These are phyloP conservation scores for Neurospora sp. DNA, from an alignment of 495 filamentous ascomycete genomes.

Conservation along the genomic window DNA sequence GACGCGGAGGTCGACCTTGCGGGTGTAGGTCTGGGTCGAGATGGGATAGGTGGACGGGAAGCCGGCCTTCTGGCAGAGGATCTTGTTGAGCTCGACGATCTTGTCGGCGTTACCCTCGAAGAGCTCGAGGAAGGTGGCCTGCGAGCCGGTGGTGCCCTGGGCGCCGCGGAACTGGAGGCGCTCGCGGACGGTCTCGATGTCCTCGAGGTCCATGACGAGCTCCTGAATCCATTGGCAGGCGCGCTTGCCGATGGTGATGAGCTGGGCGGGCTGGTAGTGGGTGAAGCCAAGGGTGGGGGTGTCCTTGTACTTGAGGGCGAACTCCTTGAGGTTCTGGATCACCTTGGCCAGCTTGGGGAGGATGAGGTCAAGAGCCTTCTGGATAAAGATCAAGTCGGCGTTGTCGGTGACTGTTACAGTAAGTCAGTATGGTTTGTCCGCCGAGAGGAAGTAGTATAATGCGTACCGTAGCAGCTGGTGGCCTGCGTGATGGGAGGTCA, in stretches of 20 bases:
- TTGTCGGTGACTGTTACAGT: slow-evolving; percentile 57
- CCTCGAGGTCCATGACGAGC: slow-evolving; percentile 74
- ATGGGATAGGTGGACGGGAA: slow-evolving; percentile 66
- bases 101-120: slow-evolving; percentile 75
- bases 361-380: slow-evolving; percentile 63
- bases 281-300: slow-evolving; percentile 64
- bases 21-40: slow-evolving; percentile 64
- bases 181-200: slow-evolving; percentile 63
- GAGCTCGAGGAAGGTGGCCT: slow-evolving; percentile 61
- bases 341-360: slow-evolving; percentile 80
- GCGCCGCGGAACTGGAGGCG: slow-evolving; percentile 64
- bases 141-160: slow-evolving; percentile 36
- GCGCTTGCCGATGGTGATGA: slow-evolving; percentile 76
- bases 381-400: slow-evolving; percentile 75
- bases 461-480: slow-evolving; percentile 26
- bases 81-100: slow-evolving; percentile 58
- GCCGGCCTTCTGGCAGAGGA: slow-evolving; percentile 72
- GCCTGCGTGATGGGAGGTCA: slow-evolving; percentile 6
- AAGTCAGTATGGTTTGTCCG: not conserved
- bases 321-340: slow-evolving; percentile 67
- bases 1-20: slow-evolving; percentile 68
- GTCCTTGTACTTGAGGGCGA: slow-evolving; percentile 68
- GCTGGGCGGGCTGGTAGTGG: slow-evolving; percentile 55
- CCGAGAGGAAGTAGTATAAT: not conserved
- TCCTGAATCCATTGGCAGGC: slow-evolving; percentile 75